These are phyloP conservation scores for Ganoderma lucidum DNA, from an alignment of 1,284 basidiomycete species.

Conservation along the genomic window DNA sequence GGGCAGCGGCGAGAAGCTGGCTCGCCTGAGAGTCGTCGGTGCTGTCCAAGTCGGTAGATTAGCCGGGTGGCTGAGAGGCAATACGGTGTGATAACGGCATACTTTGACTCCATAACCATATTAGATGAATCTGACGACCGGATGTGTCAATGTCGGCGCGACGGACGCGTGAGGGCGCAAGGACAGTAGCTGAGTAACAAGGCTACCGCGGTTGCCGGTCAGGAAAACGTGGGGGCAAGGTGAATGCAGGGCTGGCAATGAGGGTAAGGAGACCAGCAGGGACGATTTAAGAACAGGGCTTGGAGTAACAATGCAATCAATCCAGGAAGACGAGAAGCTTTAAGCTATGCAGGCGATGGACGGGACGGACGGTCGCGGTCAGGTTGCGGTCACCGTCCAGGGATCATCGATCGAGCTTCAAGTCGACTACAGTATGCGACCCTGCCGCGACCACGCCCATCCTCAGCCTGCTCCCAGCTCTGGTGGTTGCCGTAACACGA, in stretches of 20 bases:
- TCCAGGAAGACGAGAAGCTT: not conserved
- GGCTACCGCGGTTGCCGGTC: not conserved
- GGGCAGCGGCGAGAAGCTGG: slow-evolving; percentile 28
- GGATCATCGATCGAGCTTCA: no score
- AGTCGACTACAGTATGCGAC: slow-evolving; percentile 1
- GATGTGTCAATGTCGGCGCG: not conserved
- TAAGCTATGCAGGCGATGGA: not conserved
- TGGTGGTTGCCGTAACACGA: slow-evolving; percentile 27
- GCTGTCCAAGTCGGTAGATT: slow-evolving; percentile 5
- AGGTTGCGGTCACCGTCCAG: no score
- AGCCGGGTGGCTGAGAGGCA: not conserved
- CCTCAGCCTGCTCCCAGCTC: no score
- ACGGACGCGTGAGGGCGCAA: not conserved
- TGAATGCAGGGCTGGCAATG: not conserved
- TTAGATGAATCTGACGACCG: not conserved
- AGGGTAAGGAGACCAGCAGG: not conserved
- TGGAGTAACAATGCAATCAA: not conserved
- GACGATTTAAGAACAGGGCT: not conserved
- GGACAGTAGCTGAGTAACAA: not conserved
- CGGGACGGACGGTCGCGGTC: slow-evolving; percentile 1
- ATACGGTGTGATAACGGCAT: not conserved
- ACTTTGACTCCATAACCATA: slow-evolving; percentile 25
- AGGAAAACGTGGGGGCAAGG: not conserved
- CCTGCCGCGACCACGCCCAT: not conserved
- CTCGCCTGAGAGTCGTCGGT: slow-evolving; percentile 31